Percentiles rank a stretch among this genome's conserved stretches.
These are phyloP conservation scores for Rhizophora mangle DNA, from an alignment of 345 rosid species.

Conservation along the genomic window DNA sequence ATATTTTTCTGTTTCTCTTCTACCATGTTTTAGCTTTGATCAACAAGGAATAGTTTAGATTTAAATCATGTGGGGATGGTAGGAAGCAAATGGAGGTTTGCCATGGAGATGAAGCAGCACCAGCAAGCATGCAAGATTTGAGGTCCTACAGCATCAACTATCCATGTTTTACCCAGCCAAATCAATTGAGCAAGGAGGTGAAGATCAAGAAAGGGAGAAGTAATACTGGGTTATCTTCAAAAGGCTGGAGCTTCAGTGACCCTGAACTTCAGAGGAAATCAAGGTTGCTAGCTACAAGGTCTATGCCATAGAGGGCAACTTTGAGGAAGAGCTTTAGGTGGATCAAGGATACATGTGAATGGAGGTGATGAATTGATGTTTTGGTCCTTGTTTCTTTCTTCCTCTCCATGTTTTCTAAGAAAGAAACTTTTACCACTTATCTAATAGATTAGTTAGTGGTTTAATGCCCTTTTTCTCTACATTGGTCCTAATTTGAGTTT, in stretches of 20 bases:
- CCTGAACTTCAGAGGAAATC: constrained; percentile 87
- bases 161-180: constrained; percentile 24
- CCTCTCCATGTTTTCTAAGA: neutral
- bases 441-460: too few relatives aligned
- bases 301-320: constrained; percentile 75
- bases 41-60: constrained; percentile 56
- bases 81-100: constrained; percentile 32
- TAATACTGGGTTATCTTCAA: constrained; percentile 39
- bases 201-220: constrained; percentile 54
- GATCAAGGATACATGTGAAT: constrained; percentile 73
- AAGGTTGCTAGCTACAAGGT: constrained; percentile 85
- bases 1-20: neutral
- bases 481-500: too few relatives aligned
- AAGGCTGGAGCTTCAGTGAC: constrained; percentile 69
- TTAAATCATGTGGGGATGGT: constrained; percentile 49
- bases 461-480: too few relatives aligned
- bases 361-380: constrained; percentile 34
- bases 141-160: constrained; percentile 52
- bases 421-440: neutral
- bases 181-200: constrained; percentile 37
- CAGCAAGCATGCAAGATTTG: constrained; percentile 55
- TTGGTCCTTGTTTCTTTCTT: neutral
- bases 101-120: constrained; percentile 33
- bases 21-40: neutral
- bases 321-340: constrained; percentile 79